A percentile compares a stretch with the other conserved stretches of the same genome.
These are phyloP conservation scores for Tilletia setariae DNA, from an alignment of 1,284 basidiomycete genomes.

Conservation along the genomic window DNA sequence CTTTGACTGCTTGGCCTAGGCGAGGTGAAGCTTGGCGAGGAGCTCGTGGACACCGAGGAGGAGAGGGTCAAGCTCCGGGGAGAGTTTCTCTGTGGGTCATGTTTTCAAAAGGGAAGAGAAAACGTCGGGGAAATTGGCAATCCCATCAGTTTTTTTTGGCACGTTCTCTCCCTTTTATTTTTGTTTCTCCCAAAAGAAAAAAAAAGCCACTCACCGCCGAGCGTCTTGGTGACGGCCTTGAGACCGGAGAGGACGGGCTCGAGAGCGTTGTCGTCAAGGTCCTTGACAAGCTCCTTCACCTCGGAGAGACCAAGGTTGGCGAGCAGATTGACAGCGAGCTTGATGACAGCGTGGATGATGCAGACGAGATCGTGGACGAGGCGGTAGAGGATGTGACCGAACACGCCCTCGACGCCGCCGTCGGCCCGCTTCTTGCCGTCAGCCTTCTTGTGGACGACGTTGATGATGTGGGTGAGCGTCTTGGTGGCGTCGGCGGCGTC, in stretches of 20 bases:
- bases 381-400: not conserved
- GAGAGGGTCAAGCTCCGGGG: slow-evolving; percentile 2
- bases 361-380: slow-evolving; percentile 11
- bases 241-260: not conserved
- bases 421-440: slow-evolving; percentile 4
- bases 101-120: too few relatives aligned
- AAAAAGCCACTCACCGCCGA: too few relatives aligned
- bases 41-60: not conserved
- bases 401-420: not conserved
- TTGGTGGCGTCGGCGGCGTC: not conserved
- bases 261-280: not conserved
- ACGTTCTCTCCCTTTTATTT: too few relatives aligned
- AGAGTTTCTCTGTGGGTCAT: too few relatives aligned
- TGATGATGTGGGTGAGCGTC: not conserved
- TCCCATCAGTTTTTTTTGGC: too few relatives aligned
- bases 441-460: not conserved
- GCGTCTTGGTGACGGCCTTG: not conserved
- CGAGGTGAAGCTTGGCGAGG: not conserved
- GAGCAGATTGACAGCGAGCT: slow-evolving; percentile 6
- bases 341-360: slow-evolving; percentile 5
- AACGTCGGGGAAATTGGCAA: too few relatives aligned
- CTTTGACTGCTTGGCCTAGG: too few relatives aligned
- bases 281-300: not conserved
- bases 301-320: not conserved
- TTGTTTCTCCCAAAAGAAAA: too few relatives aligned